phyloP scores from a whole-genome alignment of 2,329 filamentous ascomycete species.

The Alternaria alternata region DNA sequence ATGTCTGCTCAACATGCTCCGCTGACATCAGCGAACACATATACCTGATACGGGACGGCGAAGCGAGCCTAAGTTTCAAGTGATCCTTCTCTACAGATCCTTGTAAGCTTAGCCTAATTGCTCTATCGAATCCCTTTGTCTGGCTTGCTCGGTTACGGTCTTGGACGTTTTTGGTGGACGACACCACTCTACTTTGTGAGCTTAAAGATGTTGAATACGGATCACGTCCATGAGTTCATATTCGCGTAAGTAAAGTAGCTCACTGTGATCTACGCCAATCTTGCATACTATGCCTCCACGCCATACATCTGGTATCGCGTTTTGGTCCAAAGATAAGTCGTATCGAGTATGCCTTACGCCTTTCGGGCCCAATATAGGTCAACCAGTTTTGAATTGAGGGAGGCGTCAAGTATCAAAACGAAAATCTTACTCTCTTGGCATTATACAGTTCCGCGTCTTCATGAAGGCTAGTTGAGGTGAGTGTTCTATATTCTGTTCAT shows the following conservation, averaged over 20 bases:
- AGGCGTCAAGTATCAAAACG: not conserved
- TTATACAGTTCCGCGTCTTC: not conserved
- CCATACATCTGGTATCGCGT: not conserved
- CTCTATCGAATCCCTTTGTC: not conserved
- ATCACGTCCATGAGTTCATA: no score
- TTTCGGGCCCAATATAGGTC: not conserved
- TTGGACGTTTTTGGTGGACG: not conserved
- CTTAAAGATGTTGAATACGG: not conserved
- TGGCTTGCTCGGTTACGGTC: rapidly evolving
- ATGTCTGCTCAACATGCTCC: not conserved
- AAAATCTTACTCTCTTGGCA: not conserved
- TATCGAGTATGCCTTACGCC: not conserved
- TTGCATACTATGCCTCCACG: not conserved
- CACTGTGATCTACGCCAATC: not conserved
- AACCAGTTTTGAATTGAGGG: not conserved
- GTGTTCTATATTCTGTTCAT: not conserved
- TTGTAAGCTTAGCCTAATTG: not conserved
- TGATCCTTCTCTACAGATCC: not conserved
- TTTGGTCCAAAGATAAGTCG: not conserved
- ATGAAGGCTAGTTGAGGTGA: not conserved
- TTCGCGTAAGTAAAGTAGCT: not conserved
- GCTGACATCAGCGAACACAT: constrained; percentile 2
- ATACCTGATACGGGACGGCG: not conserved
- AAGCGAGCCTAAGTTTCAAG: not conserved
- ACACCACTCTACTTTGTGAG: not conserved